A percentile compares a stretch with the other conserved stretches of the same genome.
phyloP scores from a whole-genome alignment of 768 basidiomycete genomes.

The Mycena epipterygia region DNA sequence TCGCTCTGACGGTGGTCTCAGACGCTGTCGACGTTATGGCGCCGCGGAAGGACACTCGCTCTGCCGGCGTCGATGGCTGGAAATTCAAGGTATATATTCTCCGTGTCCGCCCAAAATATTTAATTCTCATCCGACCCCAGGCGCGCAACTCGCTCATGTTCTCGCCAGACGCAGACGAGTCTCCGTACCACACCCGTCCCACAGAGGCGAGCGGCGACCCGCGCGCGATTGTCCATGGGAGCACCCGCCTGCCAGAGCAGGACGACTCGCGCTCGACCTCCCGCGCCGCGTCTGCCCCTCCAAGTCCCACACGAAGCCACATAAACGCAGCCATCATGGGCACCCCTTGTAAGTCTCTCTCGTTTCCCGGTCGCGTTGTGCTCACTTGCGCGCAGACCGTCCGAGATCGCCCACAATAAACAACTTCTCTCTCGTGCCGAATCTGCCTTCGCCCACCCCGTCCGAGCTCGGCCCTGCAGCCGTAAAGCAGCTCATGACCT shows the following conservation, averaged over 20 bases:
- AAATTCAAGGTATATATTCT: conserved; percentile 77
- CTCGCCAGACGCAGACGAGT: conserved; percentile 88
- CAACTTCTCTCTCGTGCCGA: conserved; percentile 84
- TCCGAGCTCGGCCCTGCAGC: conserved; percentile 84
- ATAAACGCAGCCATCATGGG: conserved; percentile 95
- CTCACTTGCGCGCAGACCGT: conserved; percentile 62
- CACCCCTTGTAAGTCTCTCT: conserved; percentile 81
- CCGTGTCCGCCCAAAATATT: neutral
- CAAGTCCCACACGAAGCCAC: conserved; percentile 91
- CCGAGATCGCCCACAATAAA: conserved; percentile 67
- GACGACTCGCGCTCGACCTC: conserved; percentile 63
- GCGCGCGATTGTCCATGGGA: conserved; percentile 80
- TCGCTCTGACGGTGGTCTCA: conserved; percentile 19
- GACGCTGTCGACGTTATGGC: conserved; percentile 81
- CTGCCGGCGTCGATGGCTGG: conserved; percentile 85
- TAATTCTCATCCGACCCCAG: conserved; percentile 53
- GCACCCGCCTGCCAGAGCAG: conserved; percentile 85
- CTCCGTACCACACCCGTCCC: conserved; percentile 73
- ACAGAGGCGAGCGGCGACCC: conserved; percentile 55
- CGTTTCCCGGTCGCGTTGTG: neutral
- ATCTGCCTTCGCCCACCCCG: conserved; percentile 89
- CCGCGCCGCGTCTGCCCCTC: conserved; percentile 69
- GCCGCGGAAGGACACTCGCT: conserved; percentile 77
- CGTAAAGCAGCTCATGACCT: conserved; percentile 96
- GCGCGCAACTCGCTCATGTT: conserved; percentile 97